Conservation (phyloP, 2,329 filamentous ascomycete species). For the Cephalotrichum gorgonifer region DNA sequence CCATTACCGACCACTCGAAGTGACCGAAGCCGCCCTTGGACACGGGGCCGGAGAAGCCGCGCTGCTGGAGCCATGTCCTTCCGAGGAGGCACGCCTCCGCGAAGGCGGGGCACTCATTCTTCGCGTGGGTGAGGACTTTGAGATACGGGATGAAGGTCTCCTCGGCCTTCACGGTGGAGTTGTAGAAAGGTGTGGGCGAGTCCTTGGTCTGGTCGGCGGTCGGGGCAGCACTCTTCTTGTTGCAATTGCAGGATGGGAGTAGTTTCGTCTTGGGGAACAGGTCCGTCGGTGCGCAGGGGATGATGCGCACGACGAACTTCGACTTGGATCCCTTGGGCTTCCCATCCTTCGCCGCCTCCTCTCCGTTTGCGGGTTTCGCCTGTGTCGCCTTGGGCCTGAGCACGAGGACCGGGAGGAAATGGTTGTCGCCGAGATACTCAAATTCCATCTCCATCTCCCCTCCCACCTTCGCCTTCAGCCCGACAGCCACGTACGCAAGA, state of each 20-base stretch:
- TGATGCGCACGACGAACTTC: conserved; percentile 58
- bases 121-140: conserved; percentile 60
- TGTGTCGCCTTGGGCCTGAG: conserved; percentile 14
- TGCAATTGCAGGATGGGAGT: conserved; percentile 56
- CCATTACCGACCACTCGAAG: conserved; percentile 79
- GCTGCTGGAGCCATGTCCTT: conserved; percentile 78
- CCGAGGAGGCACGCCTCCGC: conserved; percentile 79
- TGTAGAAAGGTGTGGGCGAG: conserved; percentile 68
- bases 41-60: conserved; percentile 64
- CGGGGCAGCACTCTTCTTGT: conserved; percentile 46
- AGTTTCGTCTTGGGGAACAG: conserved; percentile 66
- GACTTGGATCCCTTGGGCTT: conserved; percentile 13
- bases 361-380: background rate
- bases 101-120: conserved; percentile 62
- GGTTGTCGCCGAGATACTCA: conserved; percentile 61
- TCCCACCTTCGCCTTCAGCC: conserved; percentile 48
- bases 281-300: conserved; percentile 60
- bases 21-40: conserved; percentile 77
- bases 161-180: conserved; percentile 73
- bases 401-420: conserved; percentile 59
- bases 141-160: conserved; percentile 64
- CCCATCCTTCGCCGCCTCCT: conserved; percentile 13
- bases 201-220: conserved; percentile 32
- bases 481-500: conserved; percentile 67
- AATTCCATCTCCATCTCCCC: conserved; percentile 50